phyloP scores from a whole-genome alignment of 805 yeast genomes.

The Starmera pachycereana region DNA sequence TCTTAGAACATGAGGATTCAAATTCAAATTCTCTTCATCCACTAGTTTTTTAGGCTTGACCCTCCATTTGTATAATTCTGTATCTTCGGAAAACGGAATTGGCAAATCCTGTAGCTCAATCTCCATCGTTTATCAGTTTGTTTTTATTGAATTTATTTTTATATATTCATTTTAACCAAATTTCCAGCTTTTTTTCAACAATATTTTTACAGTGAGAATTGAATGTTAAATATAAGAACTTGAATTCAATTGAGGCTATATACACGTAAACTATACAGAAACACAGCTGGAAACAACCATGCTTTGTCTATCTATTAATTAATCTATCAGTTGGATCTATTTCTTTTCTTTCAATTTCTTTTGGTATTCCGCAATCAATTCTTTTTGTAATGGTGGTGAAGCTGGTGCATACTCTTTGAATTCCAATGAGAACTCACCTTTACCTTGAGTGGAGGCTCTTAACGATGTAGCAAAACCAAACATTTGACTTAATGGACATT shows the following conservation, averaged over 20 bases:
- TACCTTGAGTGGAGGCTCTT: conserved; percentile 97
- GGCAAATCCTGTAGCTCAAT: neutral
- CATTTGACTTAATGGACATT: conserved; percentile 93
- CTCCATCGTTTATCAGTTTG: neutral
- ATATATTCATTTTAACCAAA: neutral
- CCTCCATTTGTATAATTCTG: conserved; percentile 4
- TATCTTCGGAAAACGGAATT: neutral
- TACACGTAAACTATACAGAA: neutral
- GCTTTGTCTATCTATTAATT: neutral
- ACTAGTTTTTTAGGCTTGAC: neutral
- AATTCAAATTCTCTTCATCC: conserved; percentile 1
- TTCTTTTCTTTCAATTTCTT: conserved; percentile 29
- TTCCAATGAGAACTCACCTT: conserved; percentile 95
- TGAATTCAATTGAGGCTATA: no score
- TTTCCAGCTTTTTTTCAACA: no score
- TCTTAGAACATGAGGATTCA: conserved; percentile 17
- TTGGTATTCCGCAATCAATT: conserved; percentile 75
- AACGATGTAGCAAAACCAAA: conserved; percentile 93
- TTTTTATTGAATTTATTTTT: neutral
- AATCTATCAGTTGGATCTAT: neutral
- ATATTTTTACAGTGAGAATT: no score
- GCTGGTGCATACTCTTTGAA: conserved; percentile 89
- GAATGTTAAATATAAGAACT: no score
- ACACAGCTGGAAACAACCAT: neutral
- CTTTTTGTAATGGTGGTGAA: conserved; percentile 80